These are phyloP conservation scores for Ophiosphaerella korrae DNA, from an alignment of 2,329 filamentous ascomycete genomes.

Conservation along the genomic window DNA sequence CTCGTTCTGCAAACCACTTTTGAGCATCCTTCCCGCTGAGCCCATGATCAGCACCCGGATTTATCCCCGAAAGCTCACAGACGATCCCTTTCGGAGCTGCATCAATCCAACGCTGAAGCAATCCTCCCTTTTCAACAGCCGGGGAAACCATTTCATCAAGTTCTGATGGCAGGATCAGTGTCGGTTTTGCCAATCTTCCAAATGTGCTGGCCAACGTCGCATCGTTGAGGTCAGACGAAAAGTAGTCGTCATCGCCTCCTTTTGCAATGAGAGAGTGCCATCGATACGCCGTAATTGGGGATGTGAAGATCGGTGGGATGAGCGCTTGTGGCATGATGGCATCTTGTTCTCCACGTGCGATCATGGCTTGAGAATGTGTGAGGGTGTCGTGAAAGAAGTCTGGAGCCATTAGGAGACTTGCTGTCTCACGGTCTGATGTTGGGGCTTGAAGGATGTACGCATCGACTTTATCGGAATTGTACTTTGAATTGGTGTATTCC, in stretches of 20 bases:
- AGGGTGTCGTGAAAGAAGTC: slow-evolving; percentile 8
- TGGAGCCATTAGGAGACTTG: slow-evolving; percentile 15
- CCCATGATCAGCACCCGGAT: slow-evolving; percentile 8
- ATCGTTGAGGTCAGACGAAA: slow-evolving; percentile 18
- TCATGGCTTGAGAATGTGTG: slow-evolving; percentile 9
- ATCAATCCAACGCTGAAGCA: slow-evolving; percentile 9
- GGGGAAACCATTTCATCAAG: slow-evolving; percentile 23
- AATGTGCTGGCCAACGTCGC: slow-evolving; percentile 2
- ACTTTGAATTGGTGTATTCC: slow-evolving; percentile 8
- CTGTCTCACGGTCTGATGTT: slow-evolving; percentile 22
- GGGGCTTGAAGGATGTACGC: slow-evolving; percentile 22
- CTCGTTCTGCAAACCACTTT: slow-evolving; percentile 1
- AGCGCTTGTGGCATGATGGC: slow-evolving; percentile 11
- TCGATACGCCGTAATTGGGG: slow-evolving; percentile 21
- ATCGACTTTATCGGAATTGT: not conserved
- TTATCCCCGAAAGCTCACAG: slow-evolving; percentile 6
- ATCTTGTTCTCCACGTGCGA: slow-evolving; percentile 6
- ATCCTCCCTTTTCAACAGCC: slow-evolving; percentile 9
- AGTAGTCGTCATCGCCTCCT: slow-evolving; percentile 25
- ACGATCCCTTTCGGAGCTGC: slow-evolving; percentile 1
- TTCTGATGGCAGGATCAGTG: slow-evolving; percentile 14
- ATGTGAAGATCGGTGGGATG: slow-evolving; percentile 14
- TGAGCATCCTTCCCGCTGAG: not conserved
- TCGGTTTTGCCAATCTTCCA: slow-evolving; percentile 12
- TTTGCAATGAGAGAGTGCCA: slow-evolving; percentile 19